Evolutionary conservation across 495 filamentous ascomycete species (phyloP).

Genomic region (Lasiosphaeris hirsuta): DNA sequence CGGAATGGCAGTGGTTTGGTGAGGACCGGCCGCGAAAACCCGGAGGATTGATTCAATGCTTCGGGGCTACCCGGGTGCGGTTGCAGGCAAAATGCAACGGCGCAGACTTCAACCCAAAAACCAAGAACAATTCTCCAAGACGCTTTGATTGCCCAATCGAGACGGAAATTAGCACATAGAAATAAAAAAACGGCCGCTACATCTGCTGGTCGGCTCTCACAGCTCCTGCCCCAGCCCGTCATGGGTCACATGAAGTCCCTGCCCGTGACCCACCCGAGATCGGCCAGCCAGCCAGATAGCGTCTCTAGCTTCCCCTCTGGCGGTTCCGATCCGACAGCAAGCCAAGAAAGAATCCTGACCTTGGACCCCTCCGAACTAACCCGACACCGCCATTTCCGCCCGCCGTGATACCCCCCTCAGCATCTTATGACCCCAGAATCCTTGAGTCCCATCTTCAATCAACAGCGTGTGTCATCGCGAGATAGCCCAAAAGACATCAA

Average conservation of each 20-base stretch:
- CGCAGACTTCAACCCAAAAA: no score
- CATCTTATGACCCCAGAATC: not conserved
- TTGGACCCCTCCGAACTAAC: not conserved
- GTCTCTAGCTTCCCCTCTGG: not conserved
- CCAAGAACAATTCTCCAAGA: no score
- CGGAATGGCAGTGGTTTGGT: no score
- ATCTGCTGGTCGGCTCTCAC: not conserved
- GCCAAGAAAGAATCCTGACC: not conserved
- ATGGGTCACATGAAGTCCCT: constrained; percentile 21
- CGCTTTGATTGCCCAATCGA: no score
- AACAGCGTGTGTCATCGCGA: no score
- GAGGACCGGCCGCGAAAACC: no score
- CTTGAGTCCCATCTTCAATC: no score
- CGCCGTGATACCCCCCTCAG: not conserved
- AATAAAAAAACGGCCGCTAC: not conserved
- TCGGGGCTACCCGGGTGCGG: no score
- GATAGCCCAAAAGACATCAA: no score
- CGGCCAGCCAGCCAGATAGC: constrained; percentile 22
- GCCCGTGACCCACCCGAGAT: constrained; percentile 21
- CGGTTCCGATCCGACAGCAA: not conserved
- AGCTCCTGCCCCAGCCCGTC: not conserved
- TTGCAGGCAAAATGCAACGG: no score
- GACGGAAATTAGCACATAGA: no score
- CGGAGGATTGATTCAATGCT: no score
- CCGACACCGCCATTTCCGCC: constrained; percentile 28